phyloP scores from a whole-genome alignment of 768 basidiomycete species.

The Leucogyrophana mollusca region DNA sequence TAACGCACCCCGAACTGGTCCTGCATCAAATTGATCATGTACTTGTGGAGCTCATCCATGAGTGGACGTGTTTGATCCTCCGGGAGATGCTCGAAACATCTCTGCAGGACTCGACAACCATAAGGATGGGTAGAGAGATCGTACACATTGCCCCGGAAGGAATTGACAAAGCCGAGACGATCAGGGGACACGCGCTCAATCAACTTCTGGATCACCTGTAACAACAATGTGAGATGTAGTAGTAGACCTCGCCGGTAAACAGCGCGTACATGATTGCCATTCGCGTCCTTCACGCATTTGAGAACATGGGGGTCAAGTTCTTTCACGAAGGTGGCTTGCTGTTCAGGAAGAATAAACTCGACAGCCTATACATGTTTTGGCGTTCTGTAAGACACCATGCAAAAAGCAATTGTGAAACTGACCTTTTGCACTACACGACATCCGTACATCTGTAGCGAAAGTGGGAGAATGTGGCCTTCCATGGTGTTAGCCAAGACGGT shows the following conservation, averaged over 20 bases:
- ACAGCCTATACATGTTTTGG: conserved; percentile 67
- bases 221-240: conserved; percentile 5
- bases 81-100: conserved; percentile 85
- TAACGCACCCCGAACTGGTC: conserved; percentile 84
- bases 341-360: conserved; percentile 75
- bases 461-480: conserved; percentile 70
- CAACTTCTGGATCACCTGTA: conserved; percentile 83
- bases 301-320: conserved; percentile 82
- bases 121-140: conserved; percentile 87
- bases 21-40: conserved; percentile 72
- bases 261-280: conserved; percentile 90
- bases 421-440: conserved; percentile 97
- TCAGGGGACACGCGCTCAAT: conserved; percentile 80
- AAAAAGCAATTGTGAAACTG: conserved; percentile 2
- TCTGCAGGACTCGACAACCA: conserved; percentile 92
- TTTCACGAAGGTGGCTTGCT: conserved; percentile 71
- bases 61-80: conserved; percentile 65
- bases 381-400: conserved; percentile 3
- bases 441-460: conserved; percentile 93
- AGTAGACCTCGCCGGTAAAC: conserved; percentile 2
- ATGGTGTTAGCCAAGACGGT: conserved; percentile 66
- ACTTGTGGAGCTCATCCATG: conserved; percentile 79
- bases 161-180: conserved; percentile 68
- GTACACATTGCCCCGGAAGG: conserved; percentile 76
- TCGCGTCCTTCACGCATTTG: conserved; percentile 84